These are phyloP conservation scores for Lindgomyces ingoldianus DNA, from an alignment of 495 filamentous ascomycete genomes.

Conservation along the genomic window DNA sequence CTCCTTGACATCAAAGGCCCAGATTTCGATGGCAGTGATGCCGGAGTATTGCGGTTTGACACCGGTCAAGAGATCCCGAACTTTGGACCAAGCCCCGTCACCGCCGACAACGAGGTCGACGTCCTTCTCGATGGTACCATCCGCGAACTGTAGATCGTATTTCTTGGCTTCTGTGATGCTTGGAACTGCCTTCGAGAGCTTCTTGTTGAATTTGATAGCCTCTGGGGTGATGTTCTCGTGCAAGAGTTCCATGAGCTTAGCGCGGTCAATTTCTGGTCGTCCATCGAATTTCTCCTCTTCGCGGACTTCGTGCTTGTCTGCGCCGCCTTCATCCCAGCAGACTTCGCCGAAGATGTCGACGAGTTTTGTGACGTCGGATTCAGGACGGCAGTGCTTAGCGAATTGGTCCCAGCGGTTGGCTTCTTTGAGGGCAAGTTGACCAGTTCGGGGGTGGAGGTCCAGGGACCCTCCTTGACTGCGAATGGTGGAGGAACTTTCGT, in stretches of 20 bases:
- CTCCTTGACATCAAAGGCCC: constrained; percentile 22
- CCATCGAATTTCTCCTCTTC: not conserved
- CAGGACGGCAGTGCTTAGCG: constrained; percentile 15
- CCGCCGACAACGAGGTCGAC: constrained; percentile 38
- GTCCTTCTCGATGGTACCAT: constrained; percentile 1
- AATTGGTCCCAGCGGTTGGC: constrained; percentile 19
- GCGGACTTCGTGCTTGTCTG: constrained; percentile 1
- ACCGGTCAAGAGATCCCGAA: constrained; percentile 27
- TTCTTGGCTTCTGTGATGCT: not conserved
- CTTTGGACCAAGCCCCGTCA: constrained; percentile 37
- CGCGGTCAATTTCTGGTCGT: constrained; percentile 23
- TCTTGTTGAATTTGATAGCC: constrained; percentile 7
- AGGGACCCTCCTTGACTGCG: constrained; percentile 19
- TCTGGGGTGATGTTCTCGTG: not conserved
- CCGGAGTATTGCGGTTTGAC: constrained; percentile 30
- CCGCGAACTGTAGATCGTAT: constrained; percentile 23
- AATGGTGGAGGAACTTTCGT: constrained; percentile 7
- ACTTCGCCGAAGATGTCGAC: constrained; percentile 9
- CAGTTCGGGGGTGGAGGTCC: constrained; percentile 20
- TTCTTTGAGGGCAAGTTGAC: constrained; percentile 14
- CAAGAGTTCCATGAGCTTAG: constrained; percentile 3
- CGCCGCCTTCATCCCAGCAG: constrained; percentile 9
- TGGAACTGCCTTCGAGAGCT: not conserved
- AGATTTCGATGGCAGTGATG: constrained; percentile 32
- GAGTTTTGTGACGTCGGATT: constrained; percentile 16